Evolutionary conservation across 305 asterid genomes (phyloP).

Genomic region (Solanum aculeatissimum): DNA sequence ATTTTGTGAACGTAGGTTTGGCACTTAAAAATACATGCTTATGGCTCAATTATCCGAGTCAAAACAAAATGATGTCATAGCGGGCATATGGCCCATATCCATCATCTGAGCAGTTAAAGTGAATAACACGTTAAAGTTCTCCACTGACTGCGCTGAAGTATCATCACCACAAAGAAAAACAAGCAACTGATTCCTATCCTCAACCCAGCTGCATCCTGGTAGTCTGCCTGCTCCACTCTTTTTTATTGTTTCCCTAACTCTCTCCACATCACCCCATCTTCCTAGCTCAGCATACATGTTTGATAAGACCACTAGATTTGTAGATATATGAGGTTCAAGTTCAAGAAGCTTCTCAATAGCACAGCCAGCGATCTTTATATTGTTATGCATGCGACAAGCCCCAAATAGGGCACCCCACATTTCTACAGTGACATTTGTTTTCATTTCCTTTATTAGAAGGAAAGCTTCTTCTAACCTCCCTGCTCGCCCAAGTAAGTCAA

Average conservation of each 20-base stretch:
- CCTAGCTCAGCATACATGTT: constrained; percentile 25
- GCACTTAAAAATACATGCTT: not conserved
- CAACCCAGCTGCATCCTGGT: constrained; percentile 34
- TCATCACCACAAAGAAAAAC: constrained; percentile 14
- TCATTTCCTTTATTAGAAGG: constrained; percentile 11
- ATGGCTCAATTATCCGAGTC: not conserved
- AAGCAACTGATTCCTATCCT: constrained; percentile 10
- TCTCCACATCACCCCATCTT: constrained; percentile 28
- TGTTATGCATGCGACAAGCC: constrained; percentile 16
- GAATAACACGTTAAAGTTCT: not conserved
- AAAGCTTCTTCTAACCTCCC: constrained; percentile 29
- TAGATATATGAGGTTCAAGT: constrained; percentile 15
- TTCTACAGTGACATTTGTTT: constrained; percentile 12
- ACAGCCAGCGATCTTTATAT: constrained; percentile 11
- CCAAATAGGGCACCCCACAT: constrained; percentile 26
- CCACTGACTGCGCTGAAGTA: not conserved
- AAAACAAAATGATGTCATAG: not conserved
- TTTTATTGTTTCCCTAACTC: constrained; percentile 13
- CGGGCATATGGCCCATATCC: not conserved
- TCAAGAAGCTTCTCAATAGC: constrained; percentile 21
- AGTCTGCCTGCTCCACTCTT: constrained; percentile 15
- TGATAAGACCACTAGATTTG: constrained; percentile 19
- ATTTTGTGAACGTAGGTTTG: not conserved
- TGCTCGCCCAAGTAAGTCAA: constrained; percentile 31
- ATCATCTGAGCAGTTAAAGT: constrained; percentile 17